Percentiles rank a stretch among this genome's conserved stretches.
phyloP scores from a whole-genome alignment of 257 asterid genomes.

The Cruciata laevipes region DNA sequence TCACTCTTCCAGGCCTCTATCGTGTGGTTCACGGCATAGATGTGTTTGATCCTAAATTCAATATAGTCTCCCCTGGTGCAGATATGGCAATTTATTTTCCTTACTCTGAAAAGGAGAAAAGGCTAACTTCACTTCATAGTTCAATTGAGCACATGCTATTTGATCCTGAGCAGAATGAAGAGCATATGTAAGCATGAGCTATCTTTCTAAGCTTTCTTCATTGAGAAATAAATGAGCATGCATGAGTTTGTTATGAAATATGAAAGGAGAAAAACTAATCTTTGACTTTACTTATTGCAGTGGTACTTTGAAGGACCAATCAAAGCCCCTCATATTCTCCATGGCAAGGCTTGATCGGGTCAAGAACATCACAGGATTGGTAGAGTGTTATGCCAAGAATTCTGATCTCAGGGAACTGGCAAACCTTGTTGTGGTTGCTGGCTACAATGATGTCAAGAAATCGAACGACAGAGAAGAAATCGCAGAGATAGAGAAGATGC shows the following conservation, averaged over 20 bases:
- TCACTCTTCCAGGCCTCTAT: constrained; percentile 85
- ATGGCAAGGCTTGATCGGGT: constrained; percentile 99
- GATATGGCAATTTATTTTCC: constrained; percentile 82
- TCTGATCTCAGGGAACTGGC: constrained; percentile 61
- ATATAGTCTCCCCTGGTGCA: constrained; percentile 98
- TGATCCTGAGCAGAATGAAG: constrained; percentile 78
- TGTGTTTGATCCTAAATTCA: constrained; percentile 96
- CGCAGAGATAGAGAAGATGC: constrained; percentile 92
- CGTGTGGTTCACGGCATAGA: constrained; percentile 97
- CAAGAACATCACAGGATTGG: constrained; percentile 85
- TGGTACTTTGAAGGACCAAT: constrained; percentile 53
- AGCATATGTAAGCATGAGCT: constrained; percentile 75
- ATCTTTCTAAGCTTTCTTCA: background rate
- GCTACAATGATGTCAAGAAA: constrained; percentile 61
- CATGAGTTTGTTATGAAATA: background rate
- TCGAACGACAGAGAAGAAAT: constrained; percentile 92
- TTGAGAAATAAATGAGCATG: background rate
- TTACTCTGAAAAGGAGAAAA: constrained; percentile 50
- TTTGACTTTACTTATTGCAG: constrained; percentile 29
- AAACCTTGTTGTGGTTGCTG: constrained; percentile 89
- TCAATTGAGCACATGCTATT: constrained; percentile 60
- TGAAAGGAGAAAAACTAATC: background rate
- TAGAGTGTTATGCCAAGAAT: constrained; percentile 77
- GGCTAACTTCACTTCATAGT: constrained; percentile 73
- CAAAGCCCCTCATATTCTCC: constrained; percentile 89